These are phyloP conservation scores for Paulownia fortunei DNA, from an alignment of 257 asterid species.

Conservation along the genomic window DNA sequence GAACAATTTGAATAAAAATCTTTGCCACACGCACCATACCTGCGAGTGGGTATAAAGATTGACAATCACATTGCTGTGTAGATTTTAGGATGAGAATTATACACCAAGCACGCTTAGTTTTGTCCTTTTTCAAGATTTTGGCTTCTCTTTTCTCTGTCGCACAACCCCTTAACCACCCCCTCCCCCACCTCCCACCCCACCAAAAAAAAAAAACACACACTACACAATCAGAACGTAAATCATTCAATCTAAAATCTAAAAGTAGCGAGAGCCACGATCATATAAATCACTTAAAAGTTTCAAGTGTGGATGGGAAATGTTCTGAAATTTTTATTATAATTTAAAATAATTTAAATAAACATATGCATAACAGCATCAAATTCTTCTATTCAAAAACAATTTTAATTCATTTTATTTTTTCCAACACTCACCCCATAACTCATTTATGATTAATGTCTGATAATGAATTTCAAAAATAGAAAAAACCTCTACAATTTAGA, in stretches of 20 bases:
- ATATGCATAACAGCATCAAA: too few relatives aligned
- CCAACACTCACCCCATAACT: too few relatives aligned
- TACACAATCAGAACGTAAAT: neutral
- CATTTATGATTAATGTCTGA: too few relatives aligned
- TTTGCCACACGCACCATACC: conserved; percentile 1
- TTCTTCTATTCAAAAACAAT: too few relatives aligned
- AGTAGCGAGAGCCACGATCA: neutral
- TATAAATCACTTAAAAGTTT: neutral
- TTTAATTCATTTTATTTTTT: too few relatives aligned
- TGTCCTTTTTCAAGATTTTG: conserved; percentile 22
- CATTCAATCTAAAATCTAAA: conserved; percentile 8
- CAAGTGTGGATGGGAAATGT: too few relatives aligned
- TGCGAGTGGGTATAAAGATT: conserved; percentile 24
- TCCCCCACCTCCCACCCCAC: neutral
- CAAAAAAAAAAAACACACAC: neutral
- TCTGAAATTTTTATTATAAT: too few relatives aligned
- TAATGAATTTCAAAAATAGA: too few relatives aligned
- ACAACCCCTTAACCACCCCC: neutral
- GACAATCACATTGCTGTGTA: conserved; percentile 26
- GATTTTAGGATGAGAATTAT: conserved; percentile 42
- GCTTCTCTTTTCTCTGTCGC: neutral
- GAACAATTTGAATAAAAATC: too few relatives aligned
- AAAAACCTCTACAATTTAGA: too few relatives aligned
- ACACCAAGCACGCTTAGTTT: conserved; percentile 35
- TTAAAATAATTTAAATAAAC: too few relatives aligned